Percentiles rank a stretch among this genome's conserved stretches.
Evolutionary conservation across 1,284 basidiomycete genomes (phyloP).

Genomic region (Phellopilus nigrolimitatus): DNA sequence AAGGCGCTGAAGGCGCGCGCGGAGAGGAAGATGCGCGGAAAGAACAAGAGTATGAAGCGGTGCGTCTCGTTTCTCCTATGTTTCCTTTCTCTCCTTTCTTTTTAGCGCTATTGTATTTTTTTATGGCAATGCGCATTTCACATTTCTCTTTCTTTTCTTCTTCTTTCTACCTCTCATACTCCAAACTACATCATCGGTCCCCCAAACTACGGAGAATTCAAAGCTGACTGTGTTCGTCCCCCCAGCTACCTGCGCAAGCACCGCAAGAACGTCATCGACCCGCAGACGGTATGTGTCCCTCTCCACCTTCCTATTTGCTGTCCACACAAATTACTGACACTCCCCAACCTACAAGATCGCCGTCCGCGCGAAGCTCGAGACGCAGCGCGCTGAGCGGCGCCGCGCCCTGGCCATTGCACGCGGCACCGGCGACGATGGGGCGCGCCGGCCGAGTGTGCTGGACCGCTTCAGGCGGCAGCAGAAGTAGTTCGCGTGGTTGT

Average conservation of each 20-base stretch:
- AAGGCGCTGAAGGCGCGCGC: constrained; percentile 49
- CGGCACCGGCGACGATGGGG: constrained; percentile 32
- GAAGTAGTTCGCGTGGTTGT: neutral
- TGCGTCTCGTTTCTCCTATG: constrained; percentile 28
- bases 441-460: constrained; percentile 53
- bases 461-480: constrained; percentile 52
- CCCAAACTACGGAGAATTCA: no score
- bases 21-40: constrained; percentile 81
- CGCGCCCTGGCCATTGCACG: constrained; percentile 39
- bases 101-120: no score
- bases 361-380: constrained; percentile 63
- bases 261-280: constrained; percentile 90
- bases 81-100: neutral
- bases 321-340: constrained; percentile 9
- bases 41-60: constrained; percentile 80
- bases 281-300: constrained; percentile 57
- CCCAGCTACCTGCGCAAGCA: constrained; percentile 78
- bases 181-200: no score
- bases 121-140: no score
- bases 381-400: constrained; percentile 52
- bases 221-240: no score
- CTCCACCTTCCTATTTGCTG: neutral
- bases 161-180: neutral
- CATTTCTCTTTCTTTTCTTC: neutral
- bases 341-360: constrained; percentile 44